Percentiles rank a stretch among this genome's conserved stretches.
phyloP scores from a whole-genome alignment of 495 filamentous ascomycete genomes.

The Beverwykella pulmonaria region DNA sequence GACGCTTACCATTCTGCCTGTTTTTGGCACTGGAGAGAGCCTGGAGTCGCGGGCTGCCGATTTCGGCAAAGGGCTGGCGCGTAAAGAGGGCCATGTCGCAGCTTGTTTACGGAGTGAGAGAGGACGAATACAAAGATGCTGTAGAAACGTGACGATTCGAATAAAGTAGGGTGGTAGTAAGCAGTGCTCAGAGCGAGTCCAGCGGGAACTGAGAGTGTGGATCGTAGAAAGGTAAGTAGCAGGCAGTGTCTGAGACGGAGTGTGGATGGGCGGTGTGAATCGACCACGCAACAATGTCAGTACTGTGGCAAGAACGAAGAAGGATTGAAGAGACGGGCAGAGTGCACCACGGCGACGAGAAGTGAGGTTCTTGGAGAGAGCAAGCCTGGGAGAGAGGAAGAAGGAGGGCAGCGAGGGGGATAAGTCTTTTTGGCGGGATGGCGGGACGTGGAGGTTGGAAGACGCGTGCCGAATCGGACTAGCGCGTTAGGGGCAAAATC shows the following conservation, averaged over 20 bases:
- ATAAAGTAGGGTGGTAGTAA: background rate
- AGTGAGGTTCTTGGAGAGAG: slow-evolving; percentile 30
- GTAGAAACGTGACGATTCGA: background rate
- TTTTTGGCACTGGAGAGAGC: slow-evolving; percentile 58
- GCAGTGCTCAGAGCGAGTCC: background rate
- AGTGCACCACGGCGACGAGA: background rate
- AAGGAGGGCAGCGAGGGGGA: slow-evolving; percentile 21
- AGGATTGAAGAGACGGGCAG: background rate
- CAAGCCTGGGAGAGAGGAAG: slow-evolving; percentile 29
- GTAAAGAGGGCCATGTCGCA: slow-evolving; percentile 39
- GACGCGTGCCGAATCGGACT: slow-evolving; percentile 18
- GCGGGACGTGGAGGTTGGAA: slow-evolving; percentile 3
- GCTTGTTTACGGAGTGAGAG: slow-evolving; percentile 8
- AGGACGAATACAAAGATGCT: background rate
- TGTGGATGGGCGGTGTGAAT: slow-evolving; percentile 6
- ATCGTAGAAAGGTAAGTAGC: background rate
- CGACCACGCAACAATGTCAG: slow-evolving; percentile 20
- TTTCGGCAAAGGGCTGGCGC: slow-evolving; percentile 47
- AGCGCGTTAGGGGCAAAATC: slow-evolving; percentile 17
- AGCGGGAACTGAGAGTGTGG: background rate
- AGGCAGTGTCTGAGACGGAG: background rate
- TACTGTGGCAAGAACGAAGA: slow-evolving; percentile 3
- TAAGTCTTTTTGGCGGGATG: slow-evolving; percentile 21
- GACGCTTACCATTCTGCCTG: slow-evolving; percentile 57
- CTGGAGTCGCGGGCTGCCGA: slow-evolving; percentile 49